phyloP scores from a whole-genome alignment of 345 rosid species.

The Moringa oleifera region DNA sequence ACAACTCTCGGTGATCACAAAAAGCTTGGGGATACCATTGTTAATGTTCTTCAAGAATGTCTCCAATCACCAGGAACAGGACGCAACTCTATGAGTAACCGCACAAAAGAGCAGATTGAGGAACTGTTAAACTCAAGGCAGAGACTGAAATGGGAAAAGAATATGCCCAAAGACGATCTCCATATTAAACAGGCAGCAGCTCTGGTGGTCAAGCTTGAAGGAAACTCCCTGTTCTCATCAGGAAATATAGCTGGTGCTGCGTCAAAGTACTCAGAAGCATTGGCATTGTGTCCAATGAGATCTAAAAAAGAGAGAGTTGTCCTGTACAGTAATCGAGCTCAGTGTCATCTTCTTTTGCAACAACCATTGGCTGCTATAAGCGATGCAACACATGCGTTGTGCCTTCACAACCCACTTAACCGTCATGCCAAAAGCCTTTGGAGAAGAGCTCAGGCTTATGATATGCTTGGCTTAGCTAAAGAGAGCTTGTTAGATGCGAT shows the following conservation, averaged over 20 bases:
- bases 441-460: slow-evolving; percentile 99
- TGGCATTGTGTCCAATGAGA: slow-evolving; percentile 87
- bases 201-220: slow-evolving; percentile 93
- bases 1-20: slow-evolving; percentile 83
- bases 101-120: slow-evolving; percentile 69
- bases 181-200: slow-evolving; percentile 97
- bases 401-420: slow-evolving; percentile 81
- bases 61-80: slow-evolving; percentile 54
- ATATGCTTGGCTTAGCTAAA: slow-evolving; percentile 89
- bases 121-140: slow-evolving; percentile 62
- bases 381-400: slow-evolving; percentile 87
- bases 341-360: slow-evolving; percentile 89
- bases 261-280: slow-evolving; percentile 86
- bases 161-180: slow-evolving; percentile 94
- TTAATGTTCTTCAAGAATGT: slow-evolving; percentile 76
- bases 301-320: slow-evolving; percentile 96
- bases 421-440: slow-evolving; percentile 97
- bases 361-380: slow-evolving; percentile 91
- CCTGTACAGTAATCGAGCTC: slow-evolving; percentile 90
- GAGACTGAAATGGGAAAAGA: slow-evolving; percentile 90
- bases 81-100: slow-evolving; percentile 36
- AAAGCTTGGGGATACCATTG: slow-evolving; percentile 82
- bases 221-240: slow-evolving; percentile 90
- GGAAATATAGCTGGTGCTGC: slow-evolving; percentile 92
- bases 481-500: slow-evolving; percentile 97